phyloP scores from a whole-genome alignment of 192 early-diverging fungal species.

The Entrophospora sp. region DNA sequence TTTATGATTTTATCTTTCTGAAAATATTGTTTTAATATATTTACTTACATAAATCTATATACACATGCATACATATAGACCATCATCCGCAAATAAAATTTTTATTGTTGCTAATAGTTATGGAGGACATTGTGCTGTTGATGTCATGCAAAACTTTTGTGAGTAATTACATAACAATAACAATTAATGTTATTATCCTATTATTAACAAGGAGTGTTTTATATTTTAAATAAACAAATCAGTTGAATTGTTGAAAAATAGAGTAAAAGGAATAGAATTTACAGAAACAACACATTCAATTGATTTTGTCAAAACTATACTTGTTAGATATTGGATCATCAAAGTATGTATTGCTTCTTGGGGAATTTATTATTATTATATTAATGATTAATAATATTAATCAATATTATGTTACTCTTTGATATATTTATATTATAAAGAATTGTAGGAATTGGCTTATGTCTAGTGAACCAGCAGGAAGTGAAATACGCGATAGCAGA shows the following conservation, averaged over 20 bases:
- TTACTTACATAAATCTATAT: background rate
- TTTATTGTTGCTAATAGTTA: constrained; percentile 18
- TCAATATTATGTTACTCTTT: no score
- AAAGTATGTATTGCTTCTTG: background rate
- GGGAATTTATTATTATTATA: background rate
- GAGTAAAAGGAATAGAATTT: constrained; percentile 16
- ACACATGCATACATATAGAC: background rate
- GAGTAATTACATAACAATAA: background rate
- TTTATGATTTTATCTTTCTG: background rate
- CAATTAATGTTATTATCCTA: background rate
- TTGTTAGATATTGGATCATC: constrained; percentile 9
- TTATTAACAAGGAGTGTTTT: no score
- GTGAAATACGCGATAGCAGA: constrained; percentile 6
- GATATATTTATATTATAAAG: background rate
- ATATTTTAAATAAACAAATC: background rate
- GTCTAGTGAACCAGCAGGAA: background rate
- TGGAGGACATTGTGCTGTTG: constrained; percentile 16
- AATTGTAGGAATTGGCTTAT: constrained; percentile 21
- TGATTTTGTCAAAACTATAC: constrained; percentile 5
- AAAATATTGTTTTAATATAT: background rate
- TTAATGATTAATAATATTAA: background rate
- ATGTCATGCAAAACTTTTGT: constrained; percentile 7
- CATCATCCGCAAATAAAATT: constrained; percentile 13
- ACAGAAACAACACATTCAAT: constrained; percentile 14
- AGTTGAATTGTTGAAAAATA: constrained; percentile 3